Conservation (phyloP, 1,284 basidiomycete genomes). For the Cerrena zonata region DNA sequence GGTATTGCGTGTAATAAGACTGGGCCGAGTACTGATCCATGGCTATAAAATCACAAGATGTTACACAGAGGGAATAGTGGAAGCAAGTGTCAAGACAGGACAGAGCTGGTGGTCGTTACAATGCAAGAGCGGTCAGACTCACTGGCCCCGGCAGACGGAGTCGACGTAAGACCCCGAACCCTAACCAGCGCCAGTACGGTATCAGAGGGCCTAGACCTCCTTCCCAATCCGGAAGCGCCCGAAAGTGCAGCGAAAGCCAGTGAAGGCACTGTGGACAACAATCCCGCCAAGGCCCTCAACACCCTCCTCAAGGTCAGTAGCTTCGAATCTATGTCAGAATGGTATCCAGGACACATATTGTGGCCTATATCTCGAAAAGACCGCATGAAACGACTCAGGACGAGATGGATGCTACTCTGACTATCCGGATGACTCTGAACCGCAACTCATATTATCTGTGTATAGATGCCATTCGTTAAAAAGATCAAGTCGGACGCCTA, state of each 20-base stretch:
- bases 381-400: slow-evolving; percentile 5
- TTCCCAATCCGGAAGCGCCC: neutral
- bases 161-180: slow-evolving; percentile 1
- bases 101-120: slow-evolving; percentile 3
- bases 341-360: neutral
- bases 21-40: slow-evolving; percentile 44
- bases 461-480: slow-evolving; percentile 84
- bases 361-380: neutral
- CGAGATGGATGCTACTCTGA: slow-evolving; percentile 24
- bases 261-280: slow-evolving; percentile 12
- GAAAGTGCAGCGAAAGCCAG: neutral
- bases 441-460: slow-evolving; percentile 6
- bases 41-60: neutral
- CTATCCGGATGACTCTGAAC: slow-evolving; percentile 30
- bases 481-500: slow-evolving; percentile 86
- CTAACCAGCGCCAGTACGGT: neutral
- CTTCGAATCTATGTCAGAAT: slow-evolving; percentile 4
- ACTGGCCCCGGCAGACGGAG: neutral
- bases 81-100: neutral
- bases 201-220: slow-evolving; percentile 1
- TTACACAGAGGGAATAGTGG: neutral
- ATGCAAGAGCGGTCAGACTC: neutral
- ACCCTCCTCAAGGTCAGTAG: slow-evolving; percentile 52
- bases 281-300: slow-evolving; percentile 26
- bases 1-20: slow-evolving; percentile 36